Evolutionary conservation across 2,329 filamentous ascomycete species (phyloP).

Genomic region (Fusarium tanahbumbuense): DNA sequence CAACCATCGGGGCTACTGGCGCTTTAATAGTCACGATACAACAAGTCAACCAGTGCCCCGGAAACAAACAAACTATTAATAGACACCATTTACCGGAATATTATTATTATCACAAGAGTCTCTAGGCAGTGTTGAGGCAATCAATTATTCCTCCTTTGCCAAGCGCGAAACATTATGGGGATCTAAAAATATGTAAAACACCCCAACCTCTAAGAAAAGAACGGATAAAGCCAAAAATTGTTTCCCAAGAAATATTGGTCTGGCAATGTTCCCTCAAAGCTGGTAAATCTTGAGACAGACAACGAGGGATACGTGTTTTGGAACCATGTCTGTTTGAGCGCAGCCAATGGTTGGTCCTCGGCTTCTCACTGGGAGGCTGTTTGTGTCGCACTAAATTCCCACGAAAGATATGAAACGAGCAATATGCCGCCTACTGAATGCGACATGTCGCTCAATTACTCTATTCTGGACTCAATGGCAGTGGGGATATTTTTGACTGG

Average conservation of each 20-base stretch:
- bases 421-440: neutral
- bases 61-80: neutral
- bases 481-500: accelerated
- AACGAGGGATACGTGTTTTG: neutral
- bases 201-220: neutral
- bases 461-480: accelerated
- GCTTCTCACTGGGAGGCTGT: neutral
- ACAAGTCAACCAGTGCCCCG: neutral
- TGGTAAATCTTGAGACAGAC: neutral
- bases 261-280: neutral
- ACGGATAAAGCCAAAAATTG: neutral
- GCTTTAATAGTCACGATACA: neutral
- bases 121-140: neutral
- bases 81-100: neutral
- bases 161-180: neutral
- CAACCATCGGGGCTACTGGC: accelerated
- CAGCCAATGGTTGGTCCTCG: neutral
- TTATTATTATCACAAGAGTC: neutral
- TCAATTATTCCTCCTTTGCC: neutral
- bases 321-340: neutral
- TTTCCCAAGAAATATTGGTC: neutral
- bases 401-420: neutral
- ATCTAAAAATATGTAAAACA: neutral
- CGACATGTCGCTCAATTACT: neutral
- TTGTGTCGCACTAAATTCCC: neutral